These are phyloP conservation scores for Rhizomucor miehei DNA, from an alignment of 371 early-diverging fungal genomes.

Conservation along the genomic window DNA sequence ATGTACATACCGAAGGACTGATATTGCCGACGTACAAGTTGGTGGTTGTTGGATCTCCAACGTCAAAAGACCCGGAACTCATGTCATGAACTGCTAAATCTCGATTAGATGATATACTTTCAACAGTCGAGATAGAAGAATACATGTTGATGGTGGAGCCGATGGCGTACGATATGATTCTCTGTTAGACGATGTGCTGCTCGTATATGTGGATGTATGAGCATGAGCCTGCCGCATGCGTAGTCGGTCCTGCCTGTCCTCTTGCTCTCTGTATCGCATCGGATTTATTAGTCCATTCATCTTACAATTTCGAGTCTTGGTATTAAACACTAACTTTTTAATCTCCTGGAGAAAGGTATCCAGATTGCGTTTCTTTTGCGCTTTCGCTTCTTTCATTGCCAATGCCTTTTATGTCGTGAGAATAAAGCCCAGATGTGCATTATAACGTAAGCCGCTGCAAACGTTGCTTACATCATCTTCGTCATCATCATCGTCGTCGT, in stretches of 20 bases:
- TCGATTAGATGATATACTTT: neutral
- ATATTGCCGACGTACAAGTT: conserved; percentile 91
- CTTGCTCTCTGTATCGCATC: conserved; percentile 34
- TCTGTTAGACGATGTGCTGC: neutral
- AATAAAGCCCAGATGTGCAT: neutral
- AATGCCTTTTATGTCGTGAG: conserved; percentile 13
- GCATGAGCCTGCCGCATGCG: conserved; percentile 14
- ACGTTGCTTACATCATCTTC: conserved; percentile 33
- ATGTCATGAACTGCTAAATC: conserved; percentile 33
- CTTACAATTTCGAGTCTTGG: neutral
- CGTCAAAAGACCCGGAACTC: conserved; percentile 62
- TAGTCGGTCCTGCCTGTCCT: conserved; percentile 33
- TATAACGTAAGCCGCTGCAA: neutral
- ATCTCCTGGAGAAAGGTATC: conserved; percentile 85
- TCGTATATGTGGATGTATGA: no score
- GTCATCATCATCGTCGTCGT: conserved; percentile 26
- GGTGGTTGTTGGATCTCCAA: conserved; percentile 78
- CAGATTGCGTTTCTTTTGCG: conserved; percentile 74
- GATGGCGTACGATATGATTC: conserved; percentile 3
- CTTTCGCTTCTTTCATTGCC: conserved; percentile 31
- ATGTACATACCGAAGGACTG: conserved; percentile 41
- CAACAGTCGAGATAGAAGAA: neutral
- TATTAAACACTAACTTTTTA: conserved; percentile 50
- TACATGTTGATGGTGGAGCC: no score
- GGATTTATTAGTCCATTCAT: neutral